Base-by-base conservation (phyloP, 352 stramenopile genomes). In the Albugo candida region DNA sequence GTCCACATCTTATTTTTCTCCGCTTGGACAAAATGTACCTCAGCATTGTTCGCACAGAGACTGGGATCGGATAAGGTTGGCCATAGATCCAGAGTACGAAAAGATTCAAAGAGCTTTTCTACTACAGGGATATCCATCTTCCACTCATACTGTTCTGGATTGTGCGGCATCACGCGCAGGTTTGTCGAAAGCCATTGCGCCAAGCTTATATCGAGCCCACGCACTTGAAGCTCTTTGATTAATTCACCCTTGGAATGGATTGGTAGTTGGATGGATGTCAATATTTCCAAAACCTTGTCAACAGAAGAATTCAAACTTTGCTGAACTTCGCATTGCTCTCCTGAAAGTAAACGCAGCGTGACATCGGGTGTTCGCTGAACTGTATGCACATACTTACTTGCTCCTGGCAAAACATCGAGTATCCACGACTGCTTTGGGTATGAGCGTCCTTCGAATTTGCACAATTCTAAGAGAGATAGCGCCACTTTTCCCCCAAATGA, bases 141-240 rank as follows among this genome's bases (percentile, higher is more conserved):
- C 75, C 75, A 88, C 41, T 67, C 64, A 57, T 83, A 85, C 16
- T 70, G 50, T 47, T 85, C 75, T 0, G 67, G 64, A 14, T 62
- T 61, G 41, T 59, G 58, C 34, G 51, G 64, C 18, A 52, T 65
- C 6, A 77, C 45, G 24, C 69, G 71, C 21, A 88, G 52, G 40
- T 88, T 88, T 8, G 72, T 88, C 11, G 75, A 85, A 31, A 88
- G 70, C 75, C 75, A 88, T 51, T 88, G 68, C 2, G 73, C 73
- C 49, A 84, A 70, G 38, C 73, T 70, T 0, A 79, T 56, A 2
- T 59, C 61, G 39, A 85, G 61, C 17, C 73, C 73, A n/a, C 80
- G 62, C 27, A 46, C 50, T 27, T 77, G 68, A 8, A 88, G 49
- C 27, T 83, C 65, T 34, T 64, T 61, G 16, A 85, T 56, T 10